Base-by-base conservation (phyloP, 31 red algal genomes). In the Asparagopsis taxiformis region DNA sequence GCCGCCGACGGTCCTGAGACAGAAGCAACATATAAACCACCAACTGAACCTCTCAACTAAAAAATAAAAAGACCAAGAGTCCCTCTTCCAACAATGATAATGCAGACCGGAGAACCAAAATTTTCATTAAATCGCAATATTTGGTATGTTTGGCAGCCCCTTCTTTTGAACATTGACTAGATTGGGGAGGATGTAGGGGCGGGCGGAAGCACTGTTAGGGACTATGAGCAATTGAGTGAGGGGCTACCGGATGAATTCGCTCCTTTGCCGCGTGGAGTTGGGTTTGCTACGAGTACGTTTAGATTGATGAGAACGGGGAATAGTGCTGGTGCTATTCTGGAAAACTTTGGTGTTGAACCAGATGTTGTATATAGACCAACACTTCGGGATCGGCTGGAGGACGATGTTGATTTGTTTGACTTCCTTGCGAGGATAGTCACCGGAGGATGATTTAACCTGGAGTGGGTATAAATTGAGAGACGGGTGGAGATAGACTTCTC, bases 101-200 rank as follows among this genome's bases (percentile, higher is more conserved):
- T n/a, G n/a, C n/a, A n/a, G n/a, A n/a, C n/a, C n/a, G n/a, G n/a
- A n/a, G n/a, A n/a, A n/a, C n/a, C n/a, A n/a, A n/a, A n/a, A n/a
- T n/a, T n/a, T n/a, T n/a, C n/a, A n/a, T n/a, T n/a, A n/a, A n/a
- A n/a, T n/a, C n/a, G n/a, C n/a, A n/a, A n/a, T n/a, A n/a, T n/a
- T n/a, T n/a, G n/a, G n/a, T n/a, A n/a, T n/a, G n/a, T n/a, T n/a
- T n/a, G n/a, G n/a, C n/a, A n/a, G n/a, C n/a, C n/a, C n/a, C n/a
- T n/a, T n/a, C n/a, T n/a, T n/a, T n/a, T n/a, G n/a, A n/a, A n/a
- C n/a, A n/a, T n/a, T n/a, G n/a, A n/a, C n/a, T n/a, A n/a, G n/a
- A n/a, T n/a, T n/a, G n/a, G n/a, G n/a, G n/a, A n/a, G n/a, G n/a
- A 62, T 34, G 59, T 62, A 6, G 59, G 59, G 11, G 59, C 59